These are phyloP conservation scores for Artemisia argyi DNA, from an alignment of 129 eudicot genomes.

Conservation along the genomic window DNA sequence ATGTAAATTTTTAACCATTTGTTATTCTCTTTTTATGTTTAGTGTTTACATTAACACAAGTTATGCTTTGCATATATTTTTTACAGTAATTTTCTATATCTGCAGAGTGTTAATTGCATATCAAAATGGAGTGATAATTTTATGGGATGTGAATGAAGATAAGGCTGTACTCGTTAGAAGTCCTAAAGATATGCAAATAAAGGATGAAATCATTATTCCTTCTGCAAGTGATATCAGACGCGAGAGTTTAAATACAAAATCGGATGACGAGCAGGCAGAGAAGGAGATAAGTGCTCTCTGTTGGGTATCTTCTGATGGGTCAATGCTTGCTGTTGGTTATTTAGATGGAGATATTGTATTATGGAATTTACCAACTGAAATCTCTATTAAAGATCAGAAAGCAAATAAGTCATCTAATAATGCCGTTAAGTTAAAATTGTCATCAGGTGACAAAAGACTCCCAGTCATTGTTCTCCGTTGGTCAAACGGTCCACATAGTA, in stretches of 20 bases:
- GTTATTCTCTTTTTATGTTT: background rate
- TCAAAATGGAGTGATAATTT: constrained; percentile 70
- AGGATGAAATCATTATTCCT: constrained; percentile 39
- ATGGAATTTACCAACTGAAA: constrained; percentile 62
- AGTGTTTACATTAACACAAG: background rate
- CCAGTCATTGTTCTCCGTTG: constrained; percentile 93
- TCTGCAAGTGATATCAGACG: constrained; percentile 43
- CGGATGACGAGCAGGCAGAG: constrained; percentile 58
- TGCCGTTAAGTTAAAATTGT: constrained; percentile 64
- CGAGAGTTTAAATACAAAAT: constrained; percentile 37
- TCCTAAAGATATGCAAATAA: constrained; percentile 57
- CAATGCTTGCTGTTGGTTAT: constrained; percentile 89
- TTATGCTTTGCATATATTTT: constrained; percentile 13
- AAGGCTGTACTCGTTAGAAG: constrained; percentile 59
- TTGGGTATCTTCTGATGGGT: constrained; percentile 93
- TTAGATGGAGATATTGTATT: constrained; percentile 92
- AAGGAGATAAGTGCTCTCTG: constrained; percentile 92
- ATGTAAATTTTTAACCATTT: constrained; percentile 15
- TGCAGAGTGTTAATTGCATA: constrained; percentile 83
- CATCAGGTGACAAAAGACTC: constrained; percentile 73
- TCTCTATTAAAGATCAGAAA: constrained; percentile 43
- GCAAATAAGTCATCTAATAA: constrained; percentile 43
- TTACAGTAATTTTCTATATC: constrained; percentile 27
- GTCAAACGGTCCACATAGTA: constrained; percentile 51
- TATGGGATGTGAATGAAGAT: constrained; percentile 88